Base-by-base conservation (phyloP, 495 filamentous ascomycete species). In the Xylaria venustula region DNA sequence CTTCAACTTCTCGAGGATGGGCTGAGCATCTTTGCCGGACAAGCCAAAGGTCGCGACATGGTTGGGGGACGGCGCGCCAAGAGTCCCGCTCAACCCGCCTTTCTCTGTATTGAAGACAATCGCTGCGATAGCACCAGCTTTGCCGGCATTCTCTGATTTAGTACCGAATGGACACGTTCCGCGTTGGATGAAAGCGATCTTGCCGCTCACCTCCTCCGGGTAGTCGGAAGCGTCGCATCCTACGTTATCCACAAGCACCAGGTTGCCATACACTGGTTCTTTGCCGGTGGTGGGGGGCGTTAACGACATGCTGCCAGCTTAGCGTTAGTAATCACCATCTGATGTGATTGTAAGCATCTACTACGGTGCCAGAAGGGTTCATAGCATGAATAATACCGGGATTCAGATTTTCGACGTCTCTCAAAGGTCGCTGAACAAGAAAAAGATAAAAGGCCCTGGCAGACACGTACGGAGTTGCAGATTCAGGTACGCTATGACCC, bases 21-120 rank as follows among this genome's bases (percentile, higher is more conserved):
- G 78, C 15, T 71, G 69, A 6, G 81, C 84, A 32, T 84, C 81
- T 9, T 65, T 63, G 36, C 80, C 77, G 1, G 80, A 81, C 26
- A 88, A 67, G 1, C 83, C 81, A 42, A 85, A 86, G 0, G 83
- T 87, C 20, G 85, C 81, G 25, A 85, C 76, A 60, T 87, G 82
- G 56, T 83, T 50, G 0, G 77, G 70, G 7, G 75, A 75, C 2
- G 84, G 83, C 5, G 62, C 73, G 9, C 79, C 84, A 26, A 87
- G 71, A 5, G 84, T 87, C 14, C 83, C 84, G 23, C 73, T 74
- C 2, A 86, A 54, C 30, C 61, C 67, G 9, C 73, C 78, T 8
- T 75, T 53, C 15, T 82, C 78, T 63, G 81, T 79, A 66, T 88
- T 88, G 66, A 83, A 87, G 9, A 88, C 73, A 0, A 88, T 74